These are phyloP conservation scores for Blumeriella jaapii DNA, from an alignment of 2,329 filamentous ascomycete species.

Conservation along the genomic window DNA sequence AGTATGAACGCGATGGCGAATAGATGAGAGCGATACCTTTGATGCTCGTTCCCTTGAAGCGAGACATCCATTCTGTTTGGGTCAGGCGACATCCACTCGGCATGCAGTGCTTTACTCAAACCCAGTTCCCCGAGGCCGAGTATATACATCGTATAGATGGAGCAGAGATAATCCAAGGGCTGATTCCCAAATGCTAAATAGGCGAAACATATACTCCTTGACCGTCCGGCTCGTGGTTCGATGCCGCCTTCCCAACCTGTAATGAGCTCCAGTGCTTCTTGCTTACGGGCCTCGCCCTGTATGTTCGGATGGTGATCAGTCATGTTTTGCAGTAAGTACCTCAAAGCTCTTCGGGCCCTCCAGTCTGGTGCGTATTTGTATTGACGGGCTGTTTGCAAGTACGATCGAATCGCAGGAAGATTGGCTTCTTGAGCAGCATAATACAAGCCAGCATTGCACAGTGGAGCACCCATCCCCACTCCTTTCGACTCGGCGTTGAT, in stretches of 20 bases:
- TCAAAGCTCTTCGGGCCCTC: background rate
- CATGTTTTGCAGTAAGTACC: background rate
- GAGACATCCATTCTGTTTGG: background rate
- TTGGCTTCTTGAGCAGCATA: constrained; percentile 10
- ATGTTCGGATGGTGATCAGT: too few relatives aligned
- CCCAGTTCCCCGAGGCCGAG: constrained; percentile 12
- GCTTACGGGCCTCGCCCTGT: background rate
- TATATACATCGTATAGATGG: constrained; percentile 10
- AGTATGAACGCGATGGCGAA: constrained; percentile 16
- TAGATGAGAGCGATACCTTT: constrained; percentile 5
- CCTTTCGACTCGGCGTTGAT: constrained; percentile 11
- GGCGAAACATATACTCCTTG: constrained; percentile 1
- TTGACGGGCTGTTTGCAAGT: constrained; percentile 8
- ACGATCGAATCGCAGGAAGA: constrained; percentile 11
- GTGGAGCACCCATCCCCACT: constrained; percentile 2
- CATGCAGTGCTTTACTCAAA: constrained; percentile 7
- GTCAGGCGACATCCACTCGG: constrained; percentile 9
- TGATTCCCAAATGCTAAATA: background rate
- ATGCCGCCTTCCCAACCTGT: constrained; percentile 11
- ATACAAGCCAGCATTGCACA: constrained; percentile 13
- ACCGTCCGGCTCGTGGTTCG: background rate
- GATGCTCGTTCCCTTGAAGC: background rate
- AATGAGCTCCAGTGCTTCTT: constrained; percentile 9
- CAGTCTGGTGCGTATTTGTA: constrained; percentile 2
- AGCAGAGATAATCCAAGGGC: background rate